phyloP scores from a whole-genome alignment of 2,329 filamentous ascomycete species.

The Ceratocystis lukuohia region DNA sequence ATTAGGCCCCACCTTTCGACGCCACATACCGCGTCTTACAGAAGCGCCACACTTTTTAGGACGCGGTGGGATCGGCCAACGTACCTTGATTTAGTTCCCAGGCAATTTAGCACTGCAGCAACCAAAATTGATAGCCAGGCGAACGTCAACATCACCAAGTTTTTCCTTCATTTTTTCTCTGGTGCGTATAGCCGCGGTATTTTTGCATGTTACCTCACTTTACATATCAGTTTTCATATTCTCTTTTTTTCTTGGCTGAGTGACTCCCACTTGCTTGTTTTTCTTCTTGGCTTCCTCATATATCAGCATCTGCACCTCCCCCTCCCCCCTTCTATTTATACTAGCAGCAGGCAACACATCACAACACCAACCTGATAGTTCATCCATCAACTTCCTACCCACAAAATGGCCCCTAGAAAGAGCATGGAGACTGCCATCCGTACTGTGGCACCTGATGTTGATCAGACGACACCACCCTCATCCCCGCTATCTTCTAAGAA shows the following conservation, averaged over 20 bases:
- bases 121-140: not conserved
- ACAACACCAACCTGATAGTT: not conserved
- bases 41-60: slow-evolving; percentile 3
- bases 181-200: not conserved
- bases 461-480: slow-evolving; percentile 22
- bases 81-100: not conserved
- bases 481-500: slow-evolving; percentile 24
- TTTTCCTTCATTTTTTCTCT: not conserved
- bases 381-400: not conserved
- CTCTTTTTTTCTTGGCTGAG: not conserved
- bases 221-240: not conserved
- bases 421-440: slow-evolving; percentile 20
- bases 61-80: slow-evolving; percentile 8
- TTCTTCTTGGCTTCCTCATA: not conserved
- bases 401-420: slow-evolving; percentile 13
- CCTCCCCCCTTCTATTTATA: not conserved
- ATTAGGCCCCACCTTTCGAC: not conserved
- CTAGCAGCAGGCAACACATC: not conserved
- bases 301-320: not conserved
- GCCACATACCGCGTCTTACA: slow-evolving; percentile 5
- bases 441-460: slow-evolving; percentile 15
- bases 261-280: not conserved
- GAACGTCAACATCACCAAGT: not conserved
- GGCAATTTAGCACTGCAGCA: slow-evolving; percentile 2
- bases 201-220: not conserved